Conservation (phyloP, 257 asterid genomes). For the Fraxinus americana region DNA sequence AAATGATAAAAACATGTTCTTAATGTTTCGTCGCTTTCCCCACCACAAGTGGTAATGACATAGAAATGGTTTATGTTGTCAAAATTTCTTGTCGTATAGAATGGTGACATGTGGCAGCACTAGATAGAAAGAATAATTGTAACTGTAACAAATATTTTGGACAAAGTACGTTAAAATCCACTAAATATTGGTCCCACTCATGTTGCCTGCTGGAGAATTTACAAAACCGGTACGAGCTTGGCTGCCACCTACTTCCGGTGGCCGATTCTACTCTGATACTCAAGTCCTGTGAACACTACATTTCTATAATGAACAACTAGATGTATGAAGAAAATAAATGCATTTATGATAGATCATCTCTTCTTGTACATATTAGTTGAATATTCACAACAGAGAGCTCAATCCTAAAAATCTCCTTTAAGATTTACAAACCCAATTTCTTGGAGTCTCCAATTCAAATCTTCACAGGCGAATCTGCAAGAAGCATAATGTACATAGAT, state of each 20-base stretch:
- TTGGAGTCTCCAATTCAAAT: neutral
- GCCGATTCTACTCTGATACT: neutral
- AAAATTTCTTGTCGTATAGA: neutral
- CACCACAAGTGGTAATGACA: too few species aligned
- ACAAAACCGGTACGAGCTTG: neutral
- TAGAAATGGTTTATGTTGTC: neutral
- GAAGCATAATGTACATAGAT: neutral
- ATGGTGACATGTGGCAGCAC: neutral
- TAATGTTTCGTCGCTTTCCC: neutral
- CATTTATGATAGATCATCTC: neutral
- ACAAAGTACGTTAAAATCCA: too few species aligned
- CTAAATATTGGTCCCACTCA: neutral
- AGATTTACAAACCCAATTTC: neutral
- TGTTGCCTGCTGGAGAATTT: neutral
- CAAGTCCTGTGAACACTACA: neutral
- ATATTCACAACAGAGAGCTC: constrained; percentile 7
- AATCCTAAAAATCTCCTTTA: neutral
- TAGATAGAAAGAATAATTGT: neutral
- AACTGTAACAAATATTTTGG: neutral
- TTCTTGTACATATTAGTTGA: neutral
- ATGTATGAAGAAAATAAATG: neutral
- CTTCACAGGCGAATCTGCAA: neutral
- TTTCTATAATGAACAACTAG: neutral
- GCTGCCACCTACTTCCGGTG: neutral
- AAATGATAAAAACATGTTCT: neutral